These are phyloP conservation scores for Quercus variabilis DNA, from an alignment of 306 rosid genomes.

Conservation along the genomic window DNA sequence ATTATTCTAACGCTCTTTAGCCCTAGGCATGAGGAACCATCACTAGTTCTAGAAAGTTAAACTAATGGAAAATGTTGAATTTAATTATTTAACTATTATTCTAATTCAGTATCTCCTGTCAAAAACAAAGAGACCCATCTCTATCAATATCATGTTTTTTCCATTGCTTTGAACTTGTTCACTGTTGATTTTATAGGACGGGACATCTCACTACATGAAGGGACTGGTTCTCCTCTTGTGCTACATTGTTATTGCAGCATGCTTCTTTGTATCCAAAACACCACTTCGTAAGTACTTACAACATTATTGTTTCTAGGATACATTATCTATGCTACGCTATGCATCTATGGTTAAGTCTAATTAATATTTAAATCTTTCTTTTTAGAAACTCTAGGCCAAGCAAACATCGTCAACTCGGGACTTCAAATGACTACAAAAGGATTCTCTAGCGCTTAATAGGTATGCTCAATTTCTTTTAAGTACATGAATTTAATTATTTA, in stretches of 20 bases:
- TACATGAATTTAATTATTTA: background rate
- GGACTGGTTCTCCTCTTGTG: constrained; percentile 81
- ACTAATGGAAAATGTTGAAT: too few relatives aligned
- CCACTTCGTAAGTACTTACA: constrained; percentile 44
- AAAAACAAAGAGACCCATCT: too few relatives aligned
- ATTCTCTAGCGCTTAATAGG: constrained; percentile 35
- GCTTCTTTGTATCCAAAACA: constrained; percentile 66
- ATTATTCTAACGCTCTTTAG: too few relatives aligned
- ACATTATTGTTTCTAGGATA: background rate
- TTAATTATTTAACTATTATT: too few relatives aligned
- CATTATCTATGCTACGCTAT: too few relatives aligned
- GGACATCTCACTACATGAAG: constrained; percentile 89
- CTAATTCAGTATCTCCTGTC: too few relatives aligned
- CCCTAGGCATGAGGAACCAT: too few relatives aligned
- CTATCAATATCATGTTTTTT: too few relatives aligned
- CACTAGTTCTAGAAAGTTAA: too few relatives aligned
- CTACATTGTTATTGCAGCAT: constrained; percentile 77
- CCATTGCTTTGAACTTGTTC: background rate
- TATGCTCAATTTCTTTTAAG: constrained; percentile 14
- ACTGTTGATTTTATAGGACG: constrained; percentile 50
- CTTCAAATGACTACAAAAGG: constrained; percentile 27
- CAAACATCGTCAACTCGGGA: constrained; percentile 12
- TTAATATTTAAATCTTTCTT: constrained; percentile 13
- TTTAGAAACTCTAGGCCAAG: constrained; percentile 29
- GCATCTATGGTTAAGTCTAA: background rate